Conservation (phyloP, 2,329 filamentous ascomycete species). For the Beauveria medogensis region DNA sequence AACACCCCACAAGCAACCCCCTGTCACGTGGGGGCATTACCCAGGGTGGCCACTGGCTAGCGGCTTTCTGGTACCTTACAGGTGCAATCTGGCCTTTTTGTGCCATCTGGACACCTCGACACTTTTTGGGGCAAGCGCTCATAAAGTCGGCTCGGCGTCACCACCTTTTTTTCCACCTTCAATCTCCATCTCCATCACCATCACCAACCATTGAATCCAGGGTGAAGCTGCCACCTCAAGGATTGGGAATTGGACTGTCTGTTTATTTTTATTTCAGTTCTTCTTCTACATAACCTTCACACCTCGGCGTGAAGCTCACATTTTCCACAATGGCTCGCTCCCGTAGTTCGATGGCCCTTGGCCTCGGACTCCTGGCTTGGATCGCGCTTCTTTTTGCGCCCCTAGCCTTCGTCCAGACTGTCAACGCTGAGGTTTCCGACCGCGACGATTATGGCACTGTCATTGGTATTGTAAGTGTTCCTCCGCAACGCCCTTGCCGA, state of each 20-base stretch:
- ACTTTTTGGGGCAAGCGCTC: constrained; percentile 26
- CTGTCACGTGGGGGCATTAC: constrained; percentile 25
- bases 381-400: constrained; percentile 83
- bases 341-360: constrained; percentile 62
- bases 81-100: constrained; percentile 44
- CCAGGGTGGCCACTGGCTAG: constrained; percentile 13
- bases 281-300: constrained; percentile 10
- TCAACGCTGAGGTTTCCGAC: constrained; percentile 57
- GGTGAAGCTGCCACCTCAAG: constrained; percentile 25
- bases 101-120: constrained; percentile 37
- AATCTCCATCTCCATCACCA: constrained; percentile 21
- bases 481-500: background rate
- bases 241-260: constrained; percentile 19
- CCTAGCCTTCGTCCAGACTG: constrained; percentile 70
- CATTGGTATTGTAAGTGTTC: constrained; percentile 68
- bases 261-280: constrained; percentile 16
- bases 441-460: constrained; percentile 77
- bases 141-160: constrained; percentile 24
- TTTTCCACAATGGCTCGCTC: constrained; percentile 44
- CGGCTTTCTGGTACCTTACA: constrained; percentile 7
- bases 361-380: constrained; percentile 87
- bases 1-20: constrained; percentile 15
- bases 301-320: constrained; percentile 15
- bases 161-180: constrained; percentile 20
- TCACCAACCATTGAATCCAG: constrained; percentile 18